Evolutionary conservation across 116 monocot species (phyloP).

Genomic region (Dioscorea cayenensis): DNA sequence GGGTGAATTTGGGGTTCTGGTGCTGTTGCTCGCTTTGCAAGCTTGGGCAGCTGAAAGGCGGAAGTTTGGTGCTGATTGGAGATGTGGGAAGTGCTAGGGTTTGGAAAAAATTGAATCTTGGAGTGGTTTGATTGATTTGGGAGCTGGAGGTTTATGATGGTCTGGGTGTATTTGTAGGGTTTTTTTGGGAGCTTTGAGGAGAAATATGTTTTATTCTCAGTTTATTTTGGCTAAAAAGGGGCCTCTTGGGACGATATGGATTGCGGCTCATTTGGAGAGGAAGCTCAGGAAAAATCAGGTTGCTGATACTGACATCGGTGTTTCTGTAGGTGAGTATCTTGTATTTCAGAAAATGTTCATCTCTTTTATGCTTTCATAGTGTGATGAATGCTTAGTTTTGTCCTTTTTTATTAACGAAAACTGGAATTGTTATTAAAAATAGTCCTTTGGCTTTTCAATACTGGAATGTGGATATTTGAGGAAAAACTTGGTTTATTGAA

Average conservation of each 20-base stretch:
- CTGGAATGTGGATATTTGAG: too few relatives aligned
- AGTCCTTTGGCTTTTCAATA: too few relatives aligned
- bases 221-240: constrained; percentile 98
- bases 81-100: constrained; percentile 1
- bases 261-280: constrained; percentile 95
- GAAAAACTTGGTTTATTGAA: too few relatives aligned
- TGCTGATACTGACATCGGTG: constrained; percentile 94
- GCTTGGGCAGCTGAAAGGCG: neutral
- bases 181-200: neutral
- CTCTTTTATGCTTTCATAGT: neutral
- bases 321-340: constrained; percentile 85
- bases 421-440: too few relatives aligned
- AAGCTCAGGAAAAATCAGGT: constrained; percentile 99
- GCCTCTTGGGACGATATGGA: constrained; percentile 99
- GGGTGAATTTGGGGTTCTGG: neutral
- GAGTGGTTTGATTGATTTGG: constrained; percentile 1
- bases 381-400: neutral
- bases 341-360: neutral
- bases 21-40: neutral
- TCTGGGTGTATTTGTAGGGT: neutral
- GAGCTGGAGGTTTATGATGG: neutral
- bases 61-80: neutral
- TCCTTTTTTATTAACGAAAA: too few relatives aligned
- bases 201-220: constrained; percentile 95
- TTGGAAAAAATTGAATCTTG: constrained; percentile 7